Percentiles rank a stretch among this genome's conserved stretches.
Evolutionary conservation across 2,329 filamentous ascomycete species (phyloP).

Genomic region (Aureobasidium sp.): DNA sequence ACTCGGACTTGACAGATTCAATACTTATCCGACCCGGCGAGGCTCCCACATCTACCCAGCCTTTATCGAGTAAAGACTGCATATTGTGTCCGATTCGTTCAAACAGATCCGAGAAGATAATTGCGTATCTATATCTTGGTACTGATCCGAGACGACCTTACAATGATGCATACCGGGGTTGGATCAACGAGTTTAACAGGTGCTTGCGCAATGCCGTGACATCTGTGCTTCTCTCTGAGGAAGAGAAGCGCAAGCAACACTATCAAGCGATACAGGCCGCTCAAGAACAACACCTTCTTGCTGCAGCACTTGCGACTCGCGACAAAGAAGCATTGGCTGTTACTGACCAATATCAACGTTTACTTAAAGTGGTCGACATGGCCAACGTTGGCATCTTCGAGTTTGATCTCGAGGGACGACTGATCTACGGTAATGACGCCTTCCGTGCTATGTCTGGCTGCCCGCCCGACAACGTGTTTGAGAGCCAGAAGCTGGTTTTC

Average conservation of each 20-base stretch:
- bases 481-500: background rate
- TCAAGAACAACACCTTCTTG: constrained; percentile 4
- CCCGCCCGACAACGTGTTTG: background rate
- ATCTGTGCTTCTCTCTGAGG: background rate
- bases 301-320: constrained; percentile 4
- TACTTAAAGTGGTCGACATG: constrained; percentile 18
- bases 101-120: constrained; percentile 5
- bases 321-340: constrained; percentile 14
- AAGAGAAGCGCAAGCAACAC: constrained; percentile 8
- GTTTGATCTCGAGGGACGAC: constrained; percentile 14
- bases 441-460: constrained; percentile 8
- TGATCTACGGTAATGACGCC: constrained; percentile 17
- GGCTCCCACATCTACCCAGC: background rate
- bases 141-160: constrained; percentile 14
- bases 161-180: constrained; percentile 11
- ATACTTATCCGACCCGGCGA: background rate
- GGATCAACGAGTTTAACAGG: constrained; percentile 12
- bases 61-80: background rate
- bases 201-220: constrained; percentile 15
- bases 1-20: background rate
- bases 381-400: constrained; percentile 18
- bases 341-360: constrained; percentile 10
- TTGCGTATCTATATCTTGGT: constrained; percentile 16
- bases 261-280: background rate
- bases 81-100: constrained; percentile 12